Evolutionary conservation across 805 yeast genomes (phyloP).

Genomic region (Priceomyces fermenticarens): DNA sequence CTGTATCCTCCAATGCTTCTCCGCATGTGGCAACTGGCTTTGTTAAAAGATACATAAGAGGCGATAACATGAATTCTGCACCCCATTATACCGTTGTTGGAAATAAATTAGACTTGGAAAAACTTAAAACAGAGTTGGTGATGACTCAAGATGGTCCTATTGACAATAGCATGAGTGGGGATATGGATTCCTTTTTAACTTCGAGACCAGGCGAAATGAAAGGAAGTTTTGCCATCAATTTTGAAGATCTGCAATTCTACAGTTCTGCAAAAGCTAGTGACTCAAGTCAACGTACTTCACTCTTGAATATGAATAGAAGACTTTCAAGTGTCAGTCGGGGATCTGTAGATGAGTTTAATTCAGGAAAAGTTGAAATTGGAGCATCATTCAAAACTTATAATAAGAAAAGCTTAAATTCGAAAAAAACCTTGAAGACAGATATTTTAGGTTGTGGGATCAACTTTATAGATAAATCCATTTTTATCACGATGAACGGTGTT

Average conservation of each 20-base stretch:
- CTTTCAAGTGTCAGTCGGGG: slow-evolving; percentile 28
- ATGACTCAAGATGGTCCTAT: slow-evolving; percentile 14
- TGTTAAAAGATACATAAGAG: slow-evolving; percentile 23
- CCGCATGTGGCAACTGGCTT: slow-evolving; percentile 34
- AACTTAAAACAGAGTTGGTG: slow-evolving; percentile 24
- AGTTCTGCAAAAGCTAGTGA: slow-evolving; percentile 34
- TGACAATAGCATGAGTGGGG: slow-evolving; percentile 14
- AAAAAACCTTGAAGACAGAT: slow-evolving; percentile 38
- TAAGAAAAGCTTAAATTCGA: slow-evolving; percentile 8
- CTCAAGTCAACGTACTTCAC: slow-evolving; percentile 24
- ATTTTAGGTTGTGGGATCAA: slow-evolving; percentile 83
- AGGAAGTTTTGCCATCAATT: slow-evolving; percentile 41
- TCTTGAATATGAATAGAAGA: slow-evolving; percentile 37
- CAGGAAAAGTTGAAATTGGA: slow-evolving; percentile 34
- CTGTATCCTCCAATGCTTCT: slow-evolving; percentile 30
- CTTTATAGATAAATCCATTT: slow-evolving; percentile 58
- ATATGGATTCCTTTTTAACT: slow-evolving; percentile 23
- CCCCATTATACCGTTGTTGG: slow-evolving; percentile 6
- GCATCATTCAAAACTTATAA: slow-evolving; percentile 30
- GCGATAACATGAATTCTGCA: slow-evolving; percentile 13
- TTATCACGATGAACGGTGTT: slow-evolving; percentile 81
- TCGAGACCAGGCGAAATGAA: slow-evolving; percentile 38
- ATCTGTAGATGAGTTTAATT: slow-evolving; percentile 22
- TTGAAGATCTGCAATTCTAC: slow-evolving; percentile 37
- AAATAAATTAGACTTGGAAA: slow-evolving; percentile 25